Evolutionary conservation across 345 rosid species (phyloP), one percentile per base, ranked within the genome.

Genomic region (Populus ilicifolia): DNA sequence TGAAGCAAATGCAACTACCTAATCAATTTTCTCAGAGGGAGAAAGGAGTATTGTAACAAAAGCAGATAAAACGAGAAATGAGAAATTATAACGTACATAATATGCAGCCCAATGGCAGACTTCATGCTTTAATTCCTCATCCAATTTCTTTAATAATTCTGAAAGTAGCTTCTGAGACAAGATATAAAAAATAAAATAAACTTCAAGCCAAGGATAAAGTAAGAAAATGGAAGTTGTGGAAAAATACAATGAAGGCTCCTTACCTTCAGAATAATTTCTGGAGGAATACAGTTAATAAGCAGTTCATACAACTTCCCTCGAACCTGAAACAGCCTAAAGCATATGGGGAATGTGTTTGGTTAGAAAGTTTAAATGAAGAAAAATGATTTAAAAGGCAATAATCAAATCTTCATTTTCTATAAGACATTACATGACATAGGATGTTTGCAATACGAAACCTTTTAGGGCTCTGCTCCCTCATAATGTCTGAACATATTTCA

Each of bases 381-480:
- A 29, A 4, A 18, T 16, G 11, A 7, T 44, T 39, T n/a, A 46
- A 54, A 63, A 20, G 41, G 39, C 36, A 12, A 41, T 16, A 27
- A 48, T 8, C 33, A 67, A 27, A 39, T 41, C 44, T 39, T 63
- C 23, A 70, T 27, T 39, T 36, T 25, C 2, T n/a, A 35, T 17
- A 5, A 7, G 35, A 20, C 21, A 80, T 43, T n/a, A 61, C 2
- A 67, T 8, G 70, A 66, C 16, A 75, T 69, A 52, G 18, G 27
- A 72, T 46, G 25, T 6, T 46, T 43, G 39, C 1, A 48, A 78
- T 35, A 70, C 33, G 62, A 43, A 41, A 94, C 97, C 89, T 90
- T 86, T 91, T 94, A 70, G 97, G 98, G 79, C 98, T 96, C 80
- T 96, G 98, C 87, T 96, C 99, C 89, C 84, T 88, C 98, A 96